Evolutionary conservation across 1,139 yeast genomes (phyloP), one percentile per base, ranked within the genome.

Genomic region (Candida labiduridarum): DNA sequence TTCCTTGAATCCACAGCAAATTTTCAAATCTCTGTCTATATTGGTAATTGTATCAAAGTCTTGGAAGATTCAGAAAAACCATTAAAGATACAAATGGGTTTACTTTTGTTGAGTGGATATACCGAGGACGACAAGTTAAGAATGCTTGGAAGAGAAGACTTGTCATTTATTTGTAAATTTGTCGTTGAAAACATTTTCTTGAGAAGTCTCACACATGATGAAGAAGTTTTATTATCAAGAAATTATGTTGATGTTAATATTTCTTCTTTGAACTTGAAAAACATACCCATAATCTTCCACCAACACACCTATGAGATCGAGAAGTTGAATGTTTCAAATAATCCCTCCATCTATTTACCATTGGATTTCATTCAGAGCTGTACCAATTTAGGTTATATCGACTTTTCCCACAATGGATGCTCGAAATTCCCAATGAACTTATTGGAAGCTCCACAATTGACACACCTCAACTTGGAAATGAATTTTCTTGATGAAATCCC

Each of bases 351-450:
- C 48, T 83, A 85, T 52, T 74, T 92, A 33, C 96, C 97, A 0
- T 71, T 84, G 51, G 97, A 91, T 64, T 91, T 91, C 63, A 85
- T 91, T 58, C 96, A 90, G 63, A 83, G 89, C 29, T 87, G 96
- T 58, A 79, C 83, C 46, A 88, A 88, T 60, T 73, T 92, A 57
- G 79, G 81, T 31, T 80, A 83, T 50, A 76, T 91, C 52, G 78
- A 83, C 49, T 89, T 85, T 72, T 83, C 89, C 1, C 78, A 84
- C 54, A 88, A 89, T 60, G 88, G 96, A 50, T 82, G 89, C 15
- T 81, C 86, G 9, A 78, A 75, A 48, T 87, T 92, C 62, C 97
- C 97, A 1, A 66, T 75, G 38, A 87, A 89, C 58, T 78, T 92
- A 46, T 76, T 86, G 4, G 85, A 85, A 56, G 91, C 96, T 0